Evolutionary conservation across 768 basidiomycete genomes (phyloP), one percentile per base, ranked within the genome.

Genomic region (Mycena belliarum): DNA sequence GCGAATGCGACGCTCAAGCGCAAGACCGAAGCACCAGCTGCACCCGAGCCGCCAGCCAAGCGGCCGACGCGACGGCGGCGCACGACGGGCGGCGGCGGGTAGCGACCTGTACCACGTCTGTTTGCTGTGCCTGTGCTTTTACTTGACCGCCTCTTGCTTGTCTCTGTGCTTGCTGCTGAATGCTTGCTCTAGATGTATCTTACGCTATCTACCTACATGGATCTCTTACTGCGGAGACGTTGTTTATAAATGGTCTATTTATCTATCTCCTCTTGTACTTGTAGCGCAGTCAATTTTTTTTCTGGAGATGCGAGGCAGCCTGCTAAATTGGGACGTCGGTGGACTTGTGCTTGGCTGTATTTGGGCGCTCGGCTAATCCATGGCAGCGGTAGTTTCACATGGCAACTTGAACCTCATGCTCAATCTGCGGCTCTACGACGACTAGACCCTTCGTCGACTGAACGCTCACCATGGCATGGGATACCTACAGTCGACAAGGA

Each of bases 1-100:
- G 52, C 76, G 33, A 71, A 76, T 65, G 72, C 82, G 46, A 73
- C 81, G 25, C 71, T 85, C 67, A 87, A 87, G 70, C 77, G 86
- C 65, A 86, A 86, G 55, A 68, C 73, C 15, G 69, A 79, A 20
- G 84, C 86, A 24, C 84, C 81, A 33, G 76, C 78, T 50, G 74
- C 82, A 4, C 64, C 73, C 49, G 77, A 79, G 59, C 81, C 77
- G 37, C 70, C 78, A 35, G 63, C 75, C 62, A 89, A 85, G 74
- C 77, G 82, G 44, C 45, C 63, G 37, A 66, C 78, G 33, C 81
- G 88, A 56, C 76, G 77, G 65, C 80, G 84, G 70, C 82, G 78
- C 62, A 72, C 66, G 20, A 75, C 71, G 61, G 80, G 73, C n/a
- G 75, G 73, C 54, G 76, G 77, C 63, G 80, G 76, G 70, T 67